Percentiles rank a stretch among this genome's conserved stretches.
These are phyloP conservation scores for Candida silvicultrix DNA, from an alignment of 805 yeast genomes.

Conservation along the genomic window DNA sequence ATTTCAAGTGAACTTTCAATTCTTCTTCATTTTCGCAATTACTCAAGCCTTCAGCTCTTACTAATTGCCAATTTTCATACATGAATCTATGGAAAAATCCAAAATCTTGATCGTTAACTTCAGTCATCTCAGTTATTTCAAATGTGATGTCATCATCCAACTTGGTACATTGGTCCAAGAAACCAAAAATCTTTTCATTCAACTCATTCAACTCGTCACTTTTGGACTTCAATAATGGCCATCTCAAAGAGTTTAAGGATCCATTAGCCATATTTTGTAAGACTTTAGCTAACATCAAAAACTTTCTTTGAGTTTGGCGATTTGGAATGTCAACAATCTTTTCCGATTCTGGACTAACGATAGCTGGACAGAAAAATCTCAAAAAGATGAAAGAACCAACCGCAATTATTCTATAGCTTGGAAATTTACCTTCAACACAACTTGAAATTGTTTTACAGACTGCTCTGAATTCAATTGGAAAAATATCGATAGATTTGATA, in stretches of 20 bases:
- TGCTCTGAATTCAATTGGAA: slow-evolving; percentile 69
- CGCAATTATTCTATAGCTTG: slow-evolving; percentile 60
- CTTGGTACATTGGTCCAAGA: slow-evolving; percentile 31
- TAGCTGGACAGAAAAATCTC: slow-evolving; percentile 80
- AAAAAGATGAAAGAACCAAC: slow-evolving; percentile 85
- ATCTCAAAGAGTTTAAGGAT: slow-evolving; percentile 55
- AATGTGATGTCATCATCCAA: slow-evolving; percentile 19
- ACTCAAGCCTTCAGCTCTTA: slow-evolving; percentile 22
- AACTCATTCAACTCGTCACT: slow-evolving; percentile 34
- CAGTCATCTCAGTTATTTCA: slow-evolving; percentile 13
- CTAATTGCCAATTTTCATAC: slow-evolving; percentile 40
- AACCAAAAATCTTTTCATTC: slow-evolving; percentile 32
- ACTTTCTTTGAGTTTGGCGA: slow-evolving; percentile 48
- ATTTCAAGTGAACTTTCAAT: slow-evolving; percentile 12
- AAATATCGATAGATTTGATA: slow-evolving; percentile 40
- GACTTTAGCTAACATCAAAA: slow-evolving; percentile 75
- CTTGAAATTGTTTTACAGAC: slow-evolving; percentile 62
- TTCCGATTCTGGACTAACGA: slow-evolving; percentile 73
- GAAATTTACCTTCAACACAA: slow-evolving; percentile 55
- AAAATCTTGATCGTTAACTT: slow-evolving; percentile 23
- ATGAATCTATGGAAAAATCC: slow-evolving; percentile 41
- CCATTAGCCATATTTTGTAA: slow-evolving; percentile 87
- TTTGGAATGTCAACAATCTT: slow-evolving; percentile 32
- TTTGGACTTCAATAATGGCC: slow-evolving; percentile 45
- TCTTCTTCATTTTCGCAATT: slow-evolving; percentile 15